phyloP scores from a whole-genome alignment of 2,329 filamentous ascomycete genomes.

The Nemania diffusa region DNA sequence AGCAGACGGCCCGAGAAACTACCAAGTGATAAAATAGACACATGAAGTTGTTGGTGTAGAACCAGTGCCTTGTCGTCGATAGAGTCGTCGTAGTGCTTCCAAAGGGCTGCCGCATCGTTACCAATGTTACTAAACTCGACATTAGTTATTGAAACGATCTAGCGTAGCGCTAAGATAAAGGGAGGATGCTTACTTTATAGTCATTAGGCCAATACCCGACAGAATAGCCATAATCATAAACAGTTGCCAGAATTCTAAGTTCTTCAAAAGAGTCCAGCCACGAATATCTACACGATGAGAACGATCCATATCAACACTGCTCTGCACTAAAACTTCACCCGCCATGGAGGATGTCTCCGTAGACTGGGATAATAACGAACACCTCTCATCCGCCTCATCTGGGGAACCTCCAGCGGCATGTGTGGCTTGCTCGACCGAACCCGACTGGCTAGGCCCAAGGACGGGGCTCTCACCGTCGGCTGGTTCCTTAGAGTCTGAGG shows the following conservation, averaged over 20 bases:
- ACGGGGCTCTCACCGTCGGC: constrained; percentile 30
- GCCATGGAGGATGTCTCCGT: constrained; percentile 61
- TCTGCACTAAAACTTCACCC: constrained; percentile 63
- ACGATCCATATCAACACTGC: constrained; percentile 75
- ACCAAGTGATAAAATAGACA: constrained; percentile 90
- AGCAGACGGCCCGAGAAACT: constrained; percentile 85
- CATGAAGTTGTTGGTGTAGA: constrained; percentile 86
- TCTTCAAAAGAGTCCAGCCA: constrained; percentile 77
- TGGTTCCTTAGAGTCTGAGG: constrained; percentile 41
- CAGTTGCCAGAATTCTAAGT: constrained; percentile 88
- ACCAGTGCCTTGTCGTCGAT: constrained; percentile 80
- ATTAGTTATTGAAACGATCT: background rate
- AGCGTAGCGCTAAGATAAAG: background rate
- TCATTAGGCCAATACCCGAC: constrained; percentile 95
- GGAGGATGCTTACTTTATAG: constrained; percentile 81
- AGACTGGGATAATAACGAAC: constrained; percentile 79
- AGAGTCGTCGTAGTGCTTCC: constrained; percentile 83
- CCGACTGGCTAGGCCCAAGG: constrained; percentile 36
- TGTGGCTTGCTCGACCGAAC: constrained; percentile 39
- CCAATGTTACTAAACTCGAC: constrained; percentile 81
- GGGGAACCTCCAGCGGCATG: constrained; percentile 31
- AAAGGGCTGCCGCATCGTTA: constrained; percentile 86
- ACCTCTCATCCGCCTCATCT: constrained; percentile 74
- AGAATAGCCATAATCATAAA: constrained; percentile 90
- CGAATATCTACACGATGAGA: constrained; percentile 91